phyloP scores from a whole-genome alignment of 306 rosid genomes.

The Inga leiocalycina region DNA sequence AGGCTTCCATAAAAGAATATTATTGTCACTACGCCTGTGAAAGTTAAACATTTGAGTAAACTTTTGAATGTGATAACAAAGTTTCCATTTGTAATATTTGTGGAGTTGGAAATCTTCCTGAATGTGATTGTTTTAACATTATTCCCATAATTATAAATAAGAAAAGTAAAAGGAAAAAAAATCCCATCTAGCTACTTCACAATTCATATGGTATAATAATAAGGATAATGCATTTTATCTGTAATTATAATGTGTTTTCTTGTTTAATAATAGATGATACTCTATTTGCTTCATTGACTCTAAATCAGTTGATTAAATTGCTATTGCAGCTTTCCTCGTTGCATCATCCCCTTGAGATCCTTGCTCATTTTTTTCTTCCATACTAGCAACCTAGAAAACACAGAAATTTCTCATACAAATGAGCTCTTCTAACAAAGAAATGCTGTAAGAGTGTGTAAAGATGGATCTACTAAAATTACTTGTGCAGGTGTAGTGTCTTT shows the following conservation, averaged over 20 bases:
- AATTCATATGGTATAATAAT: neutral
- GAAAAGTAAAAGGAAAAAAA: too few species aligned
- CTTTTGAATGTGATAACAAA: too few species aligned
- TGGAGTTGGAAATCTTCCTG: too few species aligned
- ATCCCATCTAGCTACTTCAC: too few species aligned
- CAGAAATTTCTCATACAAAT: neutral
- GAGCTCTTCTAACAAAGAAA: neutral
- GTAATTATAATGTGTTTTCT: neutral
- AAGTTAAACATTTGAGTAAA: too few species aligned
- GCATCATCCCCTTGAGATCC: neutral
- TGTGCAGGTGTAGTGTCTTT: neutral
- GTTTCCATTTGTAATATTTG: too few species aligned
- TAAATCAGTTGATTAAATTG: neutral
- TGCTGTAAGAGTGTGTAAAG: too few species aligned
- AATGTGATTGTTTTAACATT: too few species aligned
- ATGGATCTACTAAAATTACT: too few species aligned
- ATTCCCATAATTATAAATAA: too few species aligned
- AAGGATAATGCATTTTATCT: neutral
- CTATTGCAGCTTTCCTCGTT: neutral
- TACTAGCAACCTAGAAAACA: neutral
- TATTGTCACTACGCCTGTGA: too few species aligned
- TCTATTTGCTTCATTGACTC: neutral
- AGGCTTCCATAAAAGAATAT: too few species aligned
- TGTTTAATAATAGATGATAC: neutral
- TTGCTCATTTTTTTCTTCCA: neutral